Percentiles rank a stretch among this genome's conserved stretches.
Conservation (phyloP, 768 basidiomycete species). For the Collybia nuda region DNA sequence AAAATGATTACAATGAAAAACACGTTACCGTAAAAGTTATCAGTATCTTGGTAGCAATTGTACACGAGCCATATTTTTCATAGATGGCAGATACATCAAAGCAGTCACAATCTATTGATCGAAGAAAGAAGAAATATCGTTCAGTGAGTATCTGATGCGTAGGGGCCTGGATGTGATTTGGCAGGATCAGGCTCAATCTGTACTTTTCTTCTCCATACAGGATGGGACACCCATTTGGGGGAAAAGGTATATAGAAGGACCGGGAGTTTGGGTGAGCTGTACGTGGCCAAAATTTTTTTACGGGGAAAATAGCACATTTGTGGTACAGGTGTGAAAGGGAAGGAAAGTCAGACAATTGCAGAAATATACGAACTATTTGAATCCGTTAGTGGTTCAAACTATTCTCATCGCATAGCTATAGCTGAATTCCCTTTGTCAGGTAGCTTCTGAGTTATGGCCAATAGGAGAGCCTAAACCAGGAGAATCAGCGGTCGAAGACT, state of each 20-base stretch:
- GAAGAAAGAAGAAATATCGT: conserved; percentile 49
- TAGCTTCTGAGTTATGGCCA: conserved; percentile 67
- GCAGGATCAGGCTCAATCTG: too few species aligned
- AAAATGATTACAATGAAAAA: too few species aligned
- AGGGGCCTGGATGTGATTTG: neutral
- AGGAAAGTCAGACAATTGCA: conserved; percentile 73
- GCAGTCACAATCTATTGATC: conserved; percentile 10
- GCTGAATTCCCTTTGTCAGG: too few species aligned
- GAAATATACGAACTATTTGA: conserved; percentile 82
- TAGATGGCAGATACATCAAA: too few species aligned
- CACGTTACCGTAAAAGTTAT: too few species aligned
- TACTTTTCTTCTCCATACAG: conserved; percentile 27
- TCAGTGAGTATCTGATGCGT: conserved; percentile 34
- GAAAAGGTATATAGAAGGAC: conserved; percentile 70
- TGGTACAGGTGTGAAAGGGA: conserved; percentile 65
- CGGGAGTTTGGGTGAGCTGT: conserved; percentile 86
- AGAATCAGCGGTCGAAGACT: conserved; percentile 26
- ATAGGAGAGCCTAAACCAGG: conserved; percentile 21
- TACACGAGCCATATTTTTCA: too few species aligned
- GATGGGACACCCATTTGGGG: conserved; percentile 70
- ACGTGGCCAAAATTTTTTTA: conserved; percentile 16
- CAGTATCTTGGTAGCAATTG: too few species aligned
- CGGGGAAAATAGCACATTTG: neutral
- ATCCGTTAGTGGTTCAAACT: conserved; percentile 43
- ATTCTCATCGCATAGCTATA: neutral